phyloP scores from a whole-genome alignment of 192 early-diverging fungal genomes.

The Allomyces javanicus region DNA sequence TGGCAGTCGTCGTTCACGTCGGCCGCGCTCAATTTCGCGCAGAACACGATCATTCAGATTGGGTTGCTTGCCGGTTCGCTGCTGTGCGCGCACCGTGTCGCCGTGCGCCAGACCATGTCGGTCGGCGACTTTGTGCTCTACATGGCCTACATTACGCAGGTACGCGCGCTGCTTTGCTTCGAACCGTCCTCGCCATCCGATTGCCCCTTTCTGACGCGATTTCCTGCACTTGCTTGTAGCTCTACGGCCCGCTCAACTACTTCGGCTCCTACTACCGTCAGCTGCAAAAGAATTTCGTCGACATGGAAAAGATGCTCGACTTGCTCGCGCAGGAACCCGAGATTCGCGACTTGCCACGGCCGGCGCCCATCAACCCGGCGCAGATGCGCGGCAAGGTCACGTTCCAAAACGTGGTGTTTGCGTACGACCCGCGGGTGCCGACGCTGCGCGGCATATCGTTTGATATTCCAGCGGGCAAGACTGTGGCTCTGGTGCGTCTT shows the following conservation, averaged over 20 bases:
- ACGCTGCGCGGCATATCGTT: conserved; percentile 55
- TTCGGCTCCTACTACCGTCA: conserved; percentile 88
- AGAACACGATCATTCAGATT: conserved; percentile 73
- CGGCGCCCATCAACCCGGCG: conserved; percentile 15
- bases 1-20: conserved; percentile 55
- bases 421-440: conserved; percentile 49
- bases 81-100: conserved; percentile 59
- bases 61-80: conserved; percentile 66
- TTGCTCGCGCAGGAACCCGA: conserved; percentile 44
- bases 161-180: conserved; percentile 48
- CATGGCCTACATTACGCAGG: conserved; percentile 69
- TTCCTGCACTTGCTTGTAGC: conserved; percentile 5
- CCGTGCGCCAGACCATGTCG: conserved; percentile 36
- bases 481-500: conserved; percentile 58
- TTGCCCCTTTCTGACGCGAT: background rate
- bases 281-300: conserved; percentile 79
- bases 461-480: conserved; percentile 42
- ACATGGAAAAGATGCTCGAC: conserved; percentile 96
- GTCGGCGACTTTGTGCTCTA: conserved; percentile 77
- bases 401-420: conserved; percentile 42
- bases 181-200: background rate
- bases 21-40: conserved; percentile 63
- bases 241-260: conserved; percentile 32
- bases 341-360: conserved; percentile 43
- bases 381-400: conserved; percentile 14